phyloP scores from a whole-genome alignment of 371 early-diverging fungal genomes.

The Smittium mucronatum region DNA sequence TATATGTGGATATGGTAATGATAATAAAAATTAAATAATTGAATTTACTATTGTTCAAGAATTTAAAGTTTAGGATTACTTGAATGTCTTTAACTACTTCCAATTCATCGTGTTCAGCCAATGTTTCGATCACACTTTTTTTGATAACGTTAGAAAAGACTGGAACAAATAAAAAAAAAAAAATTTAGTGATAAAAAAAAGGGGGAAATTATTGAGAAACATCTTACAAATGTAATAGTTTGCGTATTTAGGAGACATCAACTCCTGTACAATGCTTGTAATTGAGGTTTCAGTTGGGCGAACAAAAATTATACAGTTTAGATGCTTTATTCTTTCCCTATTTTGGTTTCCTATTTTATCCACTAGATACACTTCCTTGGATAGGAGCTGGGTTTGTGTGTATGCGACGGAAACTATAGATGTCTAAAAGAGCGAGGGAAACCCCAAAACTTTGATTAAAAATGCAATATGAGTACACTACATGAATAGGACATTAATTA shows the following conservation, averaged over 20 bases:
- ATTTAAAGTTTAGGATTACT: constrained; percentile 11
- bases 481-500: too few relatives aligned
- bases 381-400: constrained; percentile 78
- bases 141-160: constrained; percentile 79
- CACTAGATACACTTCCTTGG: constrained; percentile 84
- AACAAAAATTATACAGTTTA: constrained; percentile 85
- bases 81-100: constrained; percentile 90
- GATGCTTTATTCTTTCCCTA: constrained; percentile 80
- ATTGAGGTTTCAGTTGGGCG: constrained; percentile 74
- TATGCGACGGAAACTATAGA: constrained; percentile 78
- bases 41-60: not conserved
- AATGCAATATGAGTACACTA: not conserved
- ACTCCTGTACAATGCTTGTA: constrained; percentile 72
- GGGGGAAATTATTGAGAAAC: not conserved
- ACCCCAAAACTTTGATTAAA: not conserved
- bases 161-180: not conserved
- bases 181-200: not conserved
- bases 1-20: not conserved
- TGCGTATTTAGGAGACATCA: constrained; percentile 79
- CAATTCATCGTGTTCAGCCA: constrained; percentile 90
- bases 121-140: constrained; percentile 74
- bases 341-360: constrained; percentile 76
- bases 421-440: constrained; percentile 47
- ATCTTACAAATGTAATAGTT: constrained; percentile 69
- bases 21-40: not conserved